Base-by-base conservation (phyloP, 257 asterid genomes). In the Marsdenia floribunda region DNA sequence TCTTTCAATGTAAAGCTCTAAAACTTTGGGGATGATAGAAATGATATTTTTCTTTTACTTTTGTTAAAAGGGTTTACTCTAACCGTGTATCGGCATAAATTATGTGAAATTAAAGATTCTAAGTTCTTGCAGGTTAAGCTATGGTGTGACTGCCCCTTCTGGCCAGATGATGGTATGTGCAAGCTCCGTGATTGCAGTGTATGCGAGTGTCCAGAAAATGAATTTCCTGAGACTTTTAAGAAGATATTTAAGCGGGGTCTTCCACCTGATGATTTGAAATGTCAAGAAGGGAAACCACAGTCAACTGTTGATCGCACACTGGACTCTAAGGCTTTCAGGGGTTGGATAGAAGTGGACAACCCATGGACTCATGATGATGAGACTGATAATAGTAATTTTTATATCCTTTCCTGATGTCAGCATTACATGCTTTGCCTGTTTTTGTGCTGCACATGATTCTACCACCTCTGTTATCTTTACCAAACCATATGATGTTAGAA, bases 81-180 rank as follows among this genome's bases (percentile, higher is more conserved):
- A 29, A 55, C 26, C 55, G 72, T 44, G 40, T 6, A 29, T 29
- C 46, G 49, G 22, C 18, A 38, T 68, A 68, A 53, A 5, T 55
- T 14, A 33, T 57, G 26, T 33, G 54, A 22, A 49, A 46, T 73
- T 85, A 82, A 53, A 81, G 75, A 21, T 70, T 29, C 44, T 64
- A 75, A 71, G 24, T n/a, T 52, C 26, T 81, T 78, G 72, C 92
- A 93, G 98, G 97, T 87, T 61, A 93, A 93, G 79, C 83, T 93
- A 81, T 93, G 97, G 98, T 93, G 98, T 80, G 98, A 93, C 82
- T 93, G 98, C 89, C 98, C 96, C 29, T 93, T 93, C 74, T 93
- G 98, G 98, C 98, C 96, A 0, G 97, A 93, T 79, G 98, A 93
- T 83, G 98, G 97, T 63, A 93, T 93, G 98, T 93, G 98, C 88